Conservation (phyloP, 1,284 basidiomycete genomes). For the Microstroma glucosiphilum region DNA sequence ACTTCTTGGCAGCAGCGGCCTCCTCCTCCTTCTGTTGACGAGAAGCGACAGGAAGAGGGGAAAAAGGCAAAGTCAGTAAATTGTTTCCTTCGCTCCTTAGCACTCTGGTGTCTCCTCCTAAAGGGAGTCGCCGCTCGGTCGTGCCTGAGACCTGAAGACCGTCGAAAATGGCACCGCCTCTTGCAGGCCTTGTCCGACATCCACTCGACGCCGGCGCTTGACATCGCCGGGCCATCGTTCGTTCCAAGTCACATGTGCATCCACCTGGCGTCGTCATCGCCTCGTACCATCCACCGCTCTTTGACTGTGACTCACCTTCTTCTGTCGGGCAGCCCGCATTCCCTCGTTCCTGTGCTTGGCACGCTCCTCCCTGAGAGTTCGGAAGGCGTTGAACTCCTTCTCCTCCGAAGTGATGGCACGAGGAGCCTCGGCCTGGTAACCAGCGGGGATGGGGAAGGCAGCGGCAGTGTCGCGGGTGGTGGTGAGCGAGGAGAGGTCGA, state of each 20-base stretch:
- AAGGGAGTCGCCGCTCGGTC: too few species aligned
- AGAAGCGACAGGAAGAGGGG: too few species aligned
- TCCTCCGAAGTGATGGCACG: conserved; percentile 91
- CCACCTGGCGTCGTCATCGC: too few species aligned
- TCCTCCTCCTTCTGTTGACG: conserved; percentile 68
- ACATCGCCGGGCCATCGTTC: conserved; percentile 45
- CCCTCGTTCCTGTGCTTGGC: conserved; percentile 80
- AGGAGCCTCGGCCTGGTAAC: conserved; percentile 68
- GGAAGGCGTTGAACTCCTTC: conserved; percentile 73
- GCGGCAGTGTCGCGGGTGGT: conserved; percentile 62
- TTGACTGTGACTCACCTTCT: conserved; percentile 18
- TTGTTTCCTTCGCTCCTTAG: too few species aligned
- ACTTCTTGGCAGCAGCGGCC: conserved; percentile 88
- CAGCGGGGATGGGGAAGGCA: conserved; percentile 59
- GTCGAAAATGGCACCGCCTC: too few species aligned
- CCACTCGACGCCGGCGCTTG: too few species aligned
- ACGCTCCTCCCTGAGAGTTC: conserved; percentile 78
- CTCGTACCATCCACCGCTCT: too few species aligned
- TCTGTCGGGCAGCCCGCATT: conserved; percentile 64
- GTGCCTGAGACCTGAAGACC: too few species aligned
- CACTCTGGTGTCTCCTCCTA: too few species aligned
- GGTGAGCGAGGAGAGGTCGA: conserved; percentile 72
- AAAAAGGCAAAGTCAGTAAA: too few species aligned
- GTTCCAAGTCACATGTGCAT: conserved; percentile 2
- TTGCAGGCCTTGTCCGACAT: too few species aligned